Evolutionary conservation across 768 basidiomycete genomes (phyloP).

Genomic region (Agrocybe pediades): DNA sequence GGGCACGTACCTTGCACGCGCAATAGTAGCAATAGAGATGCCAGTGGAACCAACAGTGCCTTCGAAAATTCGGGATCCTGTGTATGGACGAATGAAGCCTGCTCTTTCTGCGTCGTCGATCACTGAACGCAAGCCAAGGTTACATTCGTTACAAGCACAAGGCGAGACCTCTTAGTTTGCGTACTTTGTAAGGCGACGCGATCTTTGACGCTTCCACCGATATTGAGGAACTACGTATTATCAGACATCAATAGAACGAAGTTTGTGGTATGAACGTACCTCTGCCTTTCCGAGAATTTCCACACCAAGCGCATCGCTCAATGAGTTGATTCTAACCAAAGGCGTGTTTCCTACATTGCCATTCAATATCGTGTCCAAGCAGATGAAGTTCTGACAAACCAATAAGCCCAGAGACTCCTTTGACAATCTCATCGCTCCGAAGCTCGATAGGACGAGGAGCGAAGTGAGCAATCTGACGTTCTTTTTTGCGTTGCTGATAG

Average conservation of each 20-base stretch:
- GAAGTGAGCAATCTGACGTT: constrained; percentile 37
- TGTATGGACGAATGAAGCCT: constrained; percentile 82
- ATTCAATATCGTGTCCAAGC: background rate
- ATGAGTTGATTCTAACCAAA: constrained; percentile 84
- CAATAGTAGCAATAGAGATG: constrained; percentile 94
- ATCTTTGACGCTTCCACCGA: constrained; percentile 97
- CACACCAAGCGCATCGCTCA: constrained; percentile 89
- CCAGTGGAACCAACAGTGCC: constrained; percentile 97
- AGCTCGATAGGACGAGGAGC: constrained; percentile 66
- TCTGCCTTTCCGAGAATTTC: constrained; percentile 97
- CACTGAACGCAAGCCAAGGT: constrained; percentile 49
- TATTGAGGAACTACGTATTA: constrained; percentile 82
- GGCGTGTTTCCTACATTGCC: constrained; percentile 85
- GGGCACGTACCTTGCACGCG: constrained; percentile 70
- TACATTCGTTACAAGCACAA: background rate
- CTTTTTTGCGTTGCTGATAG: constrained; percentile 50
- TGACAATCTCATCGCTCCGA: constrained; percentile 75
- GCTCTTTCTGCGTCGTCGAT: constrained; percentile 89
- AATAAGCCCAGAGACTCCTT: constrained; percentile 83
- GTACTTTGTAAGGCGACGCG: constrained; percentile 91
- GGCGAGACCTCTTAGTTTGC: too few species aligned
- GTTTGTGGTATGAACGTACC: constrained; percentile 39
- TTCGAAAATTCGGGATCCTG: constrained; percentile 93
- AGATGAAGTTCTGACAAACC: constrained; percentile 47
- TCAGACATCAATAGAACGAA: background rate